phyloP scores from a whole-genome alignment of 192 early-diverging fungal genomes.

The Coemansia sp. region DNA sequence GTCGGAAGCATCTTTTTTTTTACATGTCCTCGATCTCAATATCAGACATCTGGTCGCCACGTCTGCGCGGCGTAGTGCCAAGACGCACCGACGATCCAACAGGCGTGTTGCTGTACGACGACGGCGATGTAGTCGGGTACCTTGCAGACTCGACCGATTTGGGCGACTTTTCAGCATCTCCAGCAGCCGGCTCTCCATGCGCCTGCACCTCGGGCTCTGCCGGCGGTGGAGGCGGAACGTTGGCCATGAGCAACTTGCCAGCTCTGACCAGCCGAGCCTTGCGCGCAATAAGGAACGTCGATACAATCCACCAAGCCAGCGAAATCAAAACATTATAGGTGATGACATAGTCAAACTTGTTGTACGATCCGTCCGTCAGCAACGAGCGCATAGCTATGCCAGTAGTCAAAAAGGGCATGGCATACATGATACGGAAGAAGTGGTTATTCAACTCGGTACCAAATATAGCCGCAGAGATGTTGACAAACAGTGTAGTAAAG shows the following conservation, averaged over 20 bases:
- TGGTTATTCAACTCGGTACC: slow-evolving; percentile 45
- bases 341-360: slow-evolving; percentile 26
- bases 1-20: too few species aligned
- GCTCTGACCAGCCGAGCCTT: slow-evolving; percentile 37
- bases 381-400: slow-evolving; percentile 31
- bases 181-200: too few species aligned
- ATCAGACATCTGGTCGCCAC: slow-evolving; percentile 13
- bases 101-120: background rate
- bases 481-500: slow-evolving; percentile 39
- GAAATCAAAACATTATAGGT: slow-evolving; percentile 26
- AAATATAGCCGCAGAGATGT: slow-evolving; percentile 40
- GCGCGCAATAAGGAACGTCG: slow-evolving; percentile 42
- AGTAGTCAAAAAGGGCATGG: slow-evolving; percentile 31
- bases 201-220: too few species aligned
- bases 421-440: slow-evolving; percentile 47
- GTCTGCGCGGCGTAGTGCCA: background rate
- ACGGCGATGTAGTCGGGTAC: background rate
- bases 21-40: slow-evolving; percentile 38
- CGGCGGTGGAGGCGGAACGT: slow-evolving; percentile 36
- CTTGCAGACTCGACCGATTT: too few species aligned
- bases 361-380: slow-evolving; percentile 32
- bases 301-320: slow-evolving; percentile 38
- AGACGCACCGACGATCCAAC: background rate
- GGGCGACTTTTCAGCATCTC: too few species aligned
- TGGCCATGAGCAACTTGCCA: slow-evolving; percentile 35